Percentiles rank a stretch among this genome's conserved stretches.
Conservation (phyloP, 2,329 filamentous ascomycete species). For the Pestalotiopsis fici region DNA sequence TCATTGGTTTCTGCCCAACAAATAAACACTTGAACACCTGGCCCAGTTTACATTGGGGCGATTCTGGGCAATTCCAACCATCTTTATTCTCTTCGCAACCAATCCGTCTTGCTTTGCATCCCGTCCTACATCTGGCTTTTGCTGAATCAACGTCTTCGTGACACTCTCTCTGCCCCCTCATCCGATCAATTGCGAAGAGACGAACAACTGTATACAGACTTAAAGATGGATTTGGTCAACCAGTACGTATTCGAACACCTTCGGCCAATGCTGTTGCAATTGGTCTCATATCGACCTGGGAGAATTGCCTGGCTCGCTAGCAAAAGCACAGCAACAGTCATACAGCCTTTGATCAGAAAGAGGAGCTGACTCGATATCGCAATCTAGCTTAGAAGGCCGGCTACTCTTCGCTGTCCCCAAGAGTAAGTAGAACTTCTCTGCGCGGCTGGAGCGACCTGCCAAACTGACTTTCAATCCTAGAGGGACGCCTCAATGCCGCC, state of each 20-base stretch:
- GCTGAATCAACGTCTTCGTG: neutral
- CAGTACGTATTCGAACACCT: conserved; percentile 39
- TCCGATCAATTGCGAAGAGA: neutral
- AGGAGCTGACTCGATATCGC: neutral
- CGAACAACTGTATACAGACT: neutral
- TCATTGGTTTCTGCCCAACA: conserved; percentile 5
- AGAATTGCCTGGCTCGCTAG: too few species aligned
- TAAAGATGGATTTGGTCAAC: conserved; percentile 54
- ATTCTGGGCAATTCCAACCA: neutral
- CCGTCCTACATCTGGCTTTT: neutral
- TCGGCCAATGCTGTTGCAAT: neutral
- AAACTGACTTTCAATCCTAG: conserved; percentile 42
- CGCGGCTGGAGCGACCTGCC: neutral
- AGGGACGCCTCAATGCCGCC: conserved; percentile 89
- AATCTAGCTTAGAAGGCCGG: conserved; percentile 79
- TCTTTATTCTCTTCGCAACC: neutral
- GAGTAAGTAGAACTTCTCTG: conserved; percentile 61
- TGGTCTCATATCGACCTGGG: too few species aligned
- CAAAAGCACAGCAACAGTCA: too few species aligned
- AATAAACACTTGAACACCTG: neutral
- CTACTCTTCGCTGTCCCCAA: conserved; percentile 98
- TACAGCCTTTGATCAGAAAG: neutral
- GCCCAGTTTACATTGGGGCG: neutral
- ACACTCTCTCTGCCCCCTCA: neutral
- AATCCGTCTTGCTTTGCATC: neutral